Conservation (phyloP, 2,329 filamentous ascomycete genomes). For the Fusarium longipes region DNA sequence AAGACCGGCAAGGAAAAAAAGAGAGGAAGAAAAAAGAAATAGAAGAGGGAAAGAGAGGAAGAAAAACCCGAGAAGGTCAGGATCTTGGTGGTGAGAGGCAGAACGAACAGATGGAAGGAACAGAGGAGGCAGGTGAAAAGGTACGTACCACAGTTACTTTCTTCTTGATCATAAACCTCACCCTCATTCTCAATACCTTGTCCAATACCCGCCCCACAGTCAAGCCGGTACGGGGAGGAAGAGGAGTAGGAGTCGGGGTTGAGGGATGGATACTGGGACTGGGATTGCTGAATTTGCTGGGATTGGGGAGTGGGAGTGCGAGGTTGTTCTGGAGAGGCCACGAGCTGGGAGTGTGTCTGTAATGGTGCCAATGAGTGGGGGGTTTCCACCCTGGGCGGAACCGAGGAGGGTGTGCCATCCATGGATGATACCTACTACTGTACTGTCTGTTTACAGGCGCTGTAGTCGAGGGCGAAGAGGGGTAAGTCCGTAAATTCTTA, state of each 20-base stretch:
- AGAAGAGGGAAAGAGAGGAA: conserved; percentile 44
- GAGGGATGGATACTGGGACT: not conserved
- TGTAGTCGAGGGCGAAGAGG: conserved; percentile 29
- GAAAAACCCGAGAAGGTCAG: conserved; percentile 41
- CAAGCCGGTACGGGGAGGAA: conserved; percentile 41
- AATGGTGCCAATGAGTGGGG: conserved; percentile 1
- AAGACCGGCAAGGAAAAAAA: conserved; percentile 43
- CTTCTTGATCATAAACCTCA: conserved; percentile 22
- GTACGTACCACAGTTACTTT: conserved; percentile 40
- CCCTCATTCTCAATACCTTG: conserved; percentile 40
- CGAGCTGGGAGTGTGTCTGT: not conserved
- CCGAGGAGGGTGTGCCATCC: conserved; percentile 30
- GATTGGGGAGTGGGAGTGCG: not conserved
- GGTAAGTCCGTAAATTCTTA: conserved; percentile 20
- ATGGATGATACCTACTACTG: not conserved
- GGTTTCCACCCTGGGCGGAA: conserved; percentile 12
- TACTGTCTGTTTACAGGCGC: not conserved
- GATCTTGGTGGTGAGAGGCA: conserved; percentile 48
- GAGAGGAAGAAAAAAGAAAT: conserved; percentile 50
- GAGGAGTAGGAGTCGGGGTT: conserved; percentile 23
- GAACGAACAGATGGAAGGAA: conserved; percentile 36
- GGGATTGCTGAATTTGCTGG: not conserved
- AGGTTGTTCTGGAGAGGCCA: not conserved
- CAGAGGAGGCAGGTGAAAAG: conserved; percentile 46
- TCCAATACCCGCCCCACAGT: conserved; percentile 32